Evolutionary conservation across 768 basidiomycete genomes (phyloP), one percentile per base, ranked within the genome.

Genomic region (Mycena galopus): DNA sequence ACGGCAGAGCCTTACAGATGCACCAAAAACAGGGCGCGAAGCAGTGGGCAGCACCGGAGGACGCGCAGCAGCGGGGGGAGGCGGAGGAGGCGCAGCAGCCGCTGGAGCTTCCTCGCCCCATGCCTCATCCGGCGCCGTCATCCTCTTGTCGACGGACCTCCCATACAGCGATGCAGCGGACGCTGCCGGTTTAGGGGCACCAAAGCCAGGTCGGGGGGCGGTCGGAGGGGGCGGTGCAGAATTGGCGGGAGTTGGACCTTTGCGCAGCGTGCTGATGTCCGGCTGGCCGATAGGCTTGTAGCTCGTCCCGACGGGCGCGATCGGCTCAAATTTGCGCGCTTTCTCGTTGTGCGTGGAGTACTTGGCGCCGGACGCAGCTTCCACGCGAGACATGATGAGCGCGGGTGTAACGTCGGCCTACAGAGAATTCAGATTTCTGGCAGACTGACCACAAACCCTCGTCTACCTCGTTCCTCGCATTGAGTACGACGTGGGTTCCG

Each of bases 321-420:
- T 96, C 6, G 94, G 93, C 73, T 95, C 93, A 64, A 86, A 86
- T 77, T 88, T 91, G 68, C 93, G 90, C 0, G 93, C 80, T n/a
- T 85, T 81, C 77, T 96, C 94, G 59, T 92, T 92, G 77, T 96
- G 96, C 1, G 90, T 86, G 4, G 94, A 93, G 81, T 99, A 99
- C 77, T 90, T 95, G 0, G 95, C 90, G n/a, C 96, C 96, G 16
- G 94, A 96, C 12, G 95, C 93, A 21, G 93, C 91, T 84, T 93
- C 92, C n/a, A 97, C 90, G 53, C 94, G 90, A 69, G 91, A 90
- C 91, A 95, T 94, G 82, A 98, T 95, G 61, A 93, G 80, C 0
- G 86, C 84, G 0, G 96, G 93, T 0, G 90, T 82, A 25, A 98
- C 94, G 82, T 98, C 97, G 60, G 87, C 87, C 94, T 96, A 75